phyloP scores from a whole-genome alignment of 176 grass and related monocot species.

The Miscanthus lutarioriparius region DNA sequence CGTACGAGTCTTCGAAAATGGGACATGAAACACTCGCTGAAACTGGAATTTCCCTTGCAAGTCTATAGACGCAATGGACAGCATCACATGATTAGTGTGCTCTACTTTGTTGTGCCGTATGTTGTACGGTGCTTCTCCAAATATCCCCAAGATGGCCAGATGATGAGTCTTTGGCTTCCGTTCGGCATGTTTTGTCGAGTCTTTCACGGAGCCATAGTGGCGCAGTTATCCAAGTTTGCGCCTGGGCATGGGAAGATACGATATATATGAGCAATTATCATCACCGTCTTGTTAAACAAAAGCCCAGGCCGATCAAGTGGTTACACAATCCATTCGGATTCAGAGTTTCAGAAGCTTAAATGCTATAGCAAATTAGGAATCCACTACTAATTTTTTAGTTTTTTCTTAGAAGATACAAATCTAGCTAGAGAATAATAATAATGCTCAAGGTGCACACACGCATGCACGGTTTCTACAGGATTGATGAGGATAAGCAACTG shows the following conservation, averaged over 20 bases:
- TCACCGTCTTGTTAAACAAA: background rate
- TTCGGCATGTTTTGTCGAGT: background rate
- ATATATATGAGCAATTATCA: background rate
- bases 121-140: background rate
- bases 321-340: background rate
- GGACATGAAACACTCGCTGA: background rate
- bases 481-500: background rate
- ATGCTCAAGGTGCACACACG: too few species aligned
- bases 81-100: background rate
- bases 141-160: background rate
- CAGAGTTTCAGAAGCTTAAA: background rate
- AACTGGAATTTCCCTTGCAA: background rate
- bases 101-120: background rate
- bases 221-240: too few species aligned
- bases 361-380: background rate
- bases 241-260: too few species aligned
- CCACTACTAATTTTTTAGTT: background rate
- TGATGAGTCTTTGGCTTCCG: background rate
- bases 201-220: too few species aligned
- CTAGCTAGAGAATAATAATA: too few species aligned
- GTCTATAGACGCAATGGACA: background rate
- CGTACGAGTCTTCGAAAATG: too few species aligned
- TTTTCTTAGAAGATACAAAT: background rate
- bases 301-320: background rate
- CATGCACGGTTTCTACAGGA: too few species aligned